Base-by-base conservation (phyloP, 225 moss, liverwort and hornwort genomes). In the Pseudisothecium myosuroides region DNA sequence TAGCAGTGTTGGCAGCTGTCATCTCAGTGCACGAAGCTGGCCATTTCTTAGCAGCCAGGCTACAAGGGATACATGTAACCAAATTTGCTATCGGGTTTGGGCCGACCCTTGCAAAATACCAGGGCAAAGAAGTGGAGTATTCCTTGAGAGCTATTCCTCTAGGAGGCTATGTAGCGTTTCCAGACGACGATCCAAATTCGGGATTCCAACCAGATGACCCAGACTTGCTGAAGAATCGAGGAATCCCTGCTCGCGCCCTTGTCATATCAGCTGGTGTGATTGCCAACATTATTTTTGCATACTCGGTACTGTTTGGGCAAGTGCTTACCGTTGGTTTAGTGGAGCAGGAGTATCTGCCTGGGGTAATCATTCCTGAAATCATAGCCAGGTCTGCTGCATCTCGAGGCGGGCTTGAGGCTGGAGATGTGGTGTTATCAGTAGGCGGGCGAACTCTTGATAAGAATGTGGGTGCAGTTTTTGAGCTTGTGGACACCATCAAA, bases 31-130 rank as follows among this genome's bases (percentile, higher is more conserved):
- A 98, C 63, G 98, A 98, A 90, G 91, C 96, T 12, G 98, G 98
- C 18, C 98, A 98, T 87, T 98, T 98, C 85, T 77, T 96, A 64
- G 97, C 97, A 80, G 98, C 98, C 74, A 92, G 96, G 56, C 88
- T 98, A 26, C 98, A 97, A 83, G 95, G 93, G 45, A 98, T 98
- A 62, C 96, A 95, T 29, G 98, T 98, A 49, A 97, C 96, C 27
- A 96, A 98, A 88, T 98, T 98, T 84, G 96, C 98, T 18, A 95
- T 98, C 54, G 98, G 98, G 29, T 98, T 98, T 62, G 98, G 98
- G 37, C 98, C 98, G 4, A 97, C 95, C 52, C 90, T 98, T 3
- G 97, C 96, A 32, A 97, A 97, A 83, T 96, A 88, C 73, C 93
- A 96, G 37, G 93, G 94, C 60, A 90, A 95, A 43, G 94, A 96